These are phyloP conservation scores for Lasiodiplodia citricola DNA, from an alignment of 2,329 filamentous ascomycete genomes.

Conservation along the genomic window DNA sequence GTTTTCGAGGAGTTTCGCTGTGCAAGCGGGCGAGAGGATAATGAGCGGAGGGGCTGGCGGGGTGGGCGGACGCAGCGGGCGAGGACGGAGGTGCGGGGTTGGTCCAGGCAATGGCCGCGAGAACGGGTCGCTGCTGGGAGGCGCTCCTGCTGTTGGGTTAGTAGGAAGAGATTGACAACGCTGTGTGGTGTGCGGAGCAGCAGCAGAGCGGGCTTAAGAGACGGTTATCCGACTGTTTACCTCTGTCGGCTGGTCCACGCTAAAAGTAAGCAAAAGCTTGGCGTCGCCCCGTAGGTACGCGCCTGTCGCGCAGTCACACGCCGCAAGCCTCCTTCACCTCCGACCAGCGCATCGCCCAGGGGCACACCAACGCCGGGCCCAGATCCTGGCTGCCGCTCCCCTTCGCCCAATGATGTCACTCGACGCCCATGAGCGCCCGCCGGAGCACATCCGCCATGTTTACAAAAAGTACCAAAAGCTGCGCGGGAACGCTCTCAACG, in stretches of 20 bases:
- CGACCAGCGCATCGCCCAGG: slow-evolving; percentile 10
- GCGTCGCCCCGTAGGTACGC: slow-evolving; percentile 6
- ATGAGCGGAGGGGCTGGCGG: slow-evolving; percentile 17
- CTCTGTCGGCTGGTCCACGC: slow-evolving; percentile 9
- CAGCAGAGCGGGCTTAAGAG: slow-evolving; percentile 26
- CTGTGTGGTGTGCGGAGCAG: neutral
- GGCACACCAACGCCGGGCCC: neutral
- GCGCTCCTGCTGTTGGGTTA: slow-evolving; percentile 24
- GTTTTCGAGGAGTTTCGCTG: neutral
- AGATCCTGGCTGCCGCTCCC: neutral
- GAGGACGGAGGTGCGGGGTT: neutral
- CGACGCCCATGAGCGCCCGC: slow-evolving; percentile 80
- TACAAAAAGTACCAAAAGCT: slow-evolving; percentile 78
- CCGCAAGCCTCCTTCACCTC: neutral
- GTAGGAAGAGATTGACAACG: slow-evolving; percentile 12
- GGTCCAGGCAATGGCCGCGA: slow-evolving; percentile 8
- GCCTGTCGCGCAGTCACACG: slow-evolving; percentile 22
- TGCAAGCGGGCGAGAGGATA: neutral
- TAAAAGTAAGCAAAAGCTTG: slow-evolving; percentile 26
- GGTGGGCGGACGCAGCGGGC: slow-evolving; percentile 4
- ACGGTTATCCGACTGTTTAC: slow-evolving; percentile 26
- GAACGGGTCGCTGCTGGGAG: neutral
- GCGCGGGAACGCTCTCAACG: slow-evolving; percentile 55
- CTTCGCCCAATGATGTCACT: slow-evolving; percentile 44
- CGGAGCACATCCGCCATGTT: slow-evolving; percentile 68